Conservation (phyloP, 768 basidiomycete species). For the Dictyophora rubrovolvata region DNA sequence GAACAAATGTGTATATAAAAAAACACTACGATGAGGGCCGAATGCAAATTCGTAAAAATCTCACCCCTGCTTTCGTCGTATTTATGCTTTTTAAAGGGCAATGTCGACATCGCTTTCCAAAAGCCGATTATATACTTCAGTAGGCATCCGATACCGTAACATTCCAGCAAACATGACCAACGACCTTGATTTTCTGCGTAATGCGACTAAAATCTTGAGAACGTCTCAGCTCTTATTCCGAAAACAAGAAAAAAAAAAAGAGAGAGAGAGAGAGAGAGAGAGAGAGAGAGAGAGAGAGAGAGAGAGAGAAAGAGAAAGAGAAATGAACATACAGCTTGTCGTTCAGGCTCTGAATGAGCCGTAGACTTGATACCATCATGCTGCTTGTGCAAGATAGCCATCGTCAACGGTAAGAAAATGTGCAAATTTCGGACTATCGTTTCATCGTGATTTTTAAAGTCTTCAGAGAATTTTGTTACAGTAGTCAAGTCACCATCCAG, state of each 20-base stretch:
- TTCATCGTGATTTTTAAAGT: constrained; percentile 79
- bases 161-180: constrained; percentile 85
- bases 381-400: constrained; percentile 82
- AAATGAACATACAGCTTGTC: constrained; percentile 73
- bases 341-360: constrained; percentile 58
- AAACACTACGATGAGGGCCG: too few relatives aligned
- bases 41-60: too few relatives aligned
- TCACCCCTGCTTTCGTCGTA: too few relatives aligned
- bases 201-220: constrained; percentile 46
- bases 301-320: too few relatives aligned
- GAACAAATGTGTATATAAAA: too few relatives aligned
- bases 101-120: constrained; percentile 81
- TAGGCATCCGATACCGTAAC: constrained; percentile 80
- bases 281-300: constrained; percentile 14
- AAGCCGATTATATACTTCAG: constrained; percentile 83
- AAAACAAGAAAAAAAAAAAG: constrained; percentile 12
- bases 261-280: constrained; percentile 16
- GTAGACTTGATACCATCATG: constrained; percentile 70
- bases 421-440: constrained; percentile 84
- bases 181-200: constrained; percentile 74
- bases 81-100: constrained; percentile 61
- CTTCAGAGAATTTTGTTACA: constrained; percentile 78
- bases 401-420: constrained; percentile 76
- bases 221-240: constrained; percentile 11
- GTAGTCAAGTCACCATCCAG: constrained; percentile 75